Percentiles rank a stretch among this genome's conserved stretches.
Conservation (phyloP, 2,329 filamentous ascomycete genomes). For the Neurospora sp. region DNA sequence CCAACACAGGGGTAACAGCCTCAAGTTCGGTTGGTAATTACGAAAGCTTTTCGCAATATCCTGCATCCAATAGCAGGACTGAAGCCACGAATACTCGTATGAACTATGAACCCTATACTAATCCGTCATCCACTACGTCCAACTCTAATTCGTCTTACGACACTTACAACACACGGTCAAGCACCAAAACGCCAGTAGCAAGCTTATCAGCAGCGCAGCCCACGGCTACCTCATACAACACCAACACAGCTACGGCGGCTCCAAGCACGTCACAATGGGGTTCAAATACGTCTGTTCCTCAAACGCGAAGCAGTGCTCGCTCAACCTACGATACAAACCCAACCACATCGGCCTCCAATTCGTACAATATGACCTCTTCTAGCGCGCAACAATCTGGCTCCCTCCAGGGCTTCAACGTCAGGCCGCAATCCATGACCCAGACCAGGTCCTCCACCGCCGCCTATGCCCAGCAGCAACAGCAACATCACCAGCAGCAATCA, state of each 20-base stretch:
- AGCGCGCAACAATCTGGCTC: conserved; percentile 14
- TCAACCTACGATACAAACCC: conserved; percentile 22
- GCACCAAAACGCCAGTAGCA: conserved; percentile 8
- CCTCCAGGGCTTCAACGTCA: conserved; percentile 16
- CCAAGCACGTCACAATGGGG: conserved; percentile 18
- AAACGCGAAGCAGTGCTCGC: conserved; percentile 11
- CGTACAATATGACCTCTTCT: conserved; percentile 16
- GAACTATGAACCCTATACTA: conserved; percentile 25
- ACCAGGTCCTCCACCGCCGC: conserved; percentile 16
- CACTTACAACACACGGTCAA: conserved; percentile 15
- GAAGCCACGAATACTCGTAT: conserved; percentile 17
- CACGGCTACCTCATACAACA: conserved; percentile 20
- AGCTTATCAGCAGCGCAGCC: conserved; percentile 15
- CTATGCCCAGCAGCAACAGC: conserved; percentile 20
- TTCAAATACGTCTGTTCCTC: conserved; percentile 17
- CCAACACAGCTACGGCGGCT: conserved; percentile 14
- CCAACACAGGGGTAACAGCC: conserved; percentile 6
- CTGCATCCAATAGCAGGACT: conserved; percentile 7
- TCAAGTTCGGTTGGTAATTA: conserved; percentile 13
- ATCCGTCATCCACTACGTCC: conserved; percentile 8
- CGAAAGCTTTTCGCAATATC: conserved; percentile 16
- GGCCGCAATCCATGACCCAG: conserved; percentile 19
- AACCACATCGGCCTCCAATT: conserved; percentile 14
- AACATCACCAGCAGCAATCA: conserved; percentile 18
- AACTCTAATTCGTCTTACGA: conserved; percentile 18